These are phyloP conservation scores for Trametes elegans DNA, from an alignment of 768 basidiomycete species.

Conservation along the genomic window DNA sequence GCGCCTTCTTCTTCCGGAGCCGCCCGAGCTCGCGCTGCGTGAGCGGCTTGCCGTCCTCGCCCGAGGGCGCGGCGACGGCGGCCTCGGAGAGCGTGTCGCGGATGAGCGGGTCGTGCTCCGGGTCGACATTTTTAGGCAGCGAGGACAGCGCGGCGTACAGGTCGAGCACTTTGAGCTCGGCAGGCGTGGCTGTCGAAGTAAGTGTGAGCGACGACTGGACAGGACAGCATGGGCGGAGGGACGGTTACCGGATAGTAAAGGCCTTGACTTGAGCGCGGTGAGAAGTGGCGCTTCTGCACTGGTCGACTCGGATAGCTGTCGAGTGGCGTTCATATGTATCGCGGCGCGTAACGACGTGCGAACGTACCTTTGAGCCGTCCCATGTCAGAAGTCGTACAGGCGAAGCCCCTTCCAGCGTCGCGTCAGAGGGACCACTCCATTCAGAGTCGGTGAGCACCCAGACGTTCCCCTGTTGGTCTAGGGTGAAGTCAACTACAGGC, in stretches of 20 bases:
- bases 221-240: neutral
- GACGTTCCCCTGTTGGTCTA: conserved; percentile 36
- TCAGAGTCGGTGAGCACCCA: conserved; percentile 51
- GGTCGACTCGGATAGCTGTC: conserved; percentile 38
- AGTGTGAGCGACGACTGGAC: neutral
- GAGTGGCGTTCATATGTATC: conserved; percentile 31
- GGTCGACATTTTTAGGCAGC: conserved; percentile 59
- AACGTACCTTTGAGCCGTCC: conserved; percentile 40
- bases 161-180: conserved; percentile 53
- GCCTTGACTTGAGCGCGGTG: conserved; percentile 44
- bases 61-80: conserved; percentile 6
- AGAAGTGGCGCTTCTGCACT: conserved; percentile 33
- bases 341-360: conserved; percentile 36
- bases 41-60: conserved; percentile 29
- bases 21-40: conserved; percentile 49
- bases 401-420: neutral
- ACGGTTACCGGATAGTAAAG: conserved; percentile 44
- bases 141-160: conserved; percentile 56
- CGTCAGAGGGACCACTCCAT: conserved; percentile 27
- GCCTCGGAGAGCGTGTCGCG: conserved; percentile 27
- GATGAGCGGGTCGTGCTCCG: conserved; percentile 42
- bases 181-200: conserved; percentile 40
- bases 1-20: conserved; percentile 49
- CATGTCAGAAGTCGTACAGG: conserved; percentile 28
- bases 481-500: conserved; percentile 60